phyloP scores from a whole-genome alignment of 805 yeast genomes.

The Myxozyma neglecta region DNA sequence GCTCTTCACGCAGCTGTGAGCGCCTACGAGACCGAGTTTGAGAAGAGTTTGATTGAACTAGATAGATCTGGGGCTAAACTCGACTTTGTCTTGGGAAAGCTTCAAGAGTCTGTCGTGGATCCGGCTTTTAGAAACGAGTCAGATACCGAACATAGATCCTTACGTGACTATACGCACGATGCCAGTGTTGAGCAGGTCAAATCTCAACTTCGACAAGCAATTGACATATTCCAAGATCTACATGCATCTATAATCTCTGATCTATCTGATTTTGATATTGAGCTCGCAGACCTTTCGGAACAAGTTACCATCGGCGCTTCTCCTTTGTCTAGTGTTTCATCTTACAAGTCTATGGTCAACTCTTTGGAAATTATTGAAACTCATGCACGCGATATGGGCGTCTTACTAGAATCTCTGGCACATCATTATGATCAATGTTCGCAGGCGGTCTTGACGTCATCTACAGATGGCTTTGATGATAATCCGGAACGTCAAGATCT shows the following conservation, averaged over 20 bases:
- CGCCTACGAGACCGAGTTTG: constrained; percentile 34
- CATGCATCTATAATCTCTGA: constrained; percentile 26
- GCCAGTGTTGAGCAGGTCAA: constrained; percentile 41
- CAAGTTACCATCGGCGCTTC: constrained; percentile 23
- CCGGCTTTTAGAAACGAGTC: constrained; percentile 33
- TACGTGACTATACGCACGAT: constrained; percentile 52
- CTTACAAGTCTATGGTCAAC: constrained; percentile 1
- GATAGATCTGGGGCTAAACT: constrained; percentile 40
- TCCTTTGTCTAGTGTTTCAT: neutral
- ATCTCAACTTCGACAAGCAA: constrained; percentile 38
- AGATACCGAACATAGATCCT: constrained; percentile 33
- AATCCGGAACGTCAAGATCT: constrained; percentile 47
- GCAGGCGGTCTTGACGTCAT: constrained; percentile 43
- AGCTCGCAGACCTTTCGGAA: constrained; percentile 39
- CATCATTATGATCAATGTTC: constrained; percentile 80
- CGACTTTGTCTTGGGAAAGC: constrained; percentile 38
- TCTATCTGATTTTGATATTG: constrained; percentile 38
- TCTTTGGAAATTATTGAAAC: constrained; percentile 35
- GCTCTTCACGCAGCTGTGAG: constrained; percentile 32
- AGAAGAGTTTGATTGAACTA: constrained; percentile 40
- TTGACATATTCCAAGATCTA: constrained; percentile 38
- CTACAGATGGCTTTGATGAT: constrained; percentile 35
- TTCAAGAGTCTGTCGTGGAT: constrained; percentile 45
- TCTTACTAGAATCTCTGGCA: constrained; percentile 66
- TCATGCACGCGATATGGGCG: constrained; percentile 67